Evolutionary conservation across 768 basidiomycete species (phyloP).

Genomic region (Lactifluus subvellereus): DNA sequence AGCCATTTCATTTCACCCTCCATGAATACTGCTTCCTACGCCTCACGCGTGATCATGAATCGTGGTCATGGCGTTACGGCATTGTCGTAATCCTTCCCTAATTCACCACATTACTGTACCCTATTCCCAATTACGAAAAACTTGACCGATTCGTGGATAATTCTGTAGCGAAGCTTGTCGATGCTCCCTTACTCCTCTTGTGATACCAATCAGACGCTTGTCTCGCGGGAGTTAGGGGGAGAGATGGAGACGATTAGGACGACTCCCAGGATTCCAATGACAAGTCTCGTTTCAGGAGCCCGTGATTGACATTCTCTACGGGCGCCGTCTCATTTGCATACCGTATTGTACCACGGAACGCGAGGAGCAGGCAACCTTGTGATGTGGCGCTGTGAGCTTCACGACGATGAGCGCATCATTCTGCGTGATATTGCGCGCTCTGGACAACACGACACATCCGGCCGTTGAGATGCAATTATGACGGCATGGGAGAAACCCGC

Average conservation of each 20-base stretch:
- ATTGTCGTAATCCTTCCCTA: constrained; percentile 1
- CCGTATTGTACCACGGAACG: background rate
- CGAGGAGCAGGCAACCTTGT: background rate
- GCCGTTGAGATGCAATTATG: background rate
- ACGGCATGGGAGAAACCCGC: background rate
- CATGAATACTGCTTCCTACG: background rate
- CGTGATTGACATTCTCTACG: background rate
- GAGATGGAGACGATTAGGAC: constrained; percentile 1
- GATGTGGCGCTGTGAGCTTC: background rate
- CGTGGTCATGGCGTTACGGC: background rate
- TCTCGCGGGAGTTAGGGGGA: background rate
- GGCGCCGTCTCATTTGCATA: background rate
- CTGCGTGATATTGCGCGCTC: background rate
- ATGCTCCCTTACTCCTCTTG: background rate
- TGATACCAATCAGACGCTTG: background rate
- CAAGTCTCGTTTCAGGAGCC: constrained; percentile 1
- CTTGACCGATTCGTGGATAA: background rate
- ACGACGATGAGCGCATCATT: background rate
- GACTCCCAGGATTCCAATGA: background rate
- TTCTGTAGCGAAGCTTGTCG: background rate
- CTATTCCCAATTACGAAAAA: background rate
- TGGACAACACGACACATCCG: background rate
- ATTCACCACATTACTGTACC: background rate
- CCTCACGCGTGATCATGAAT: background rate
- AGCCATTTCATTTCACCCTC: background rate